These are phyloP conservation scores for Didymella pinodella DNA, from an alignment of 2,329 filamentous ascomycete genomes.

Conservation along the genomic window DNA sequence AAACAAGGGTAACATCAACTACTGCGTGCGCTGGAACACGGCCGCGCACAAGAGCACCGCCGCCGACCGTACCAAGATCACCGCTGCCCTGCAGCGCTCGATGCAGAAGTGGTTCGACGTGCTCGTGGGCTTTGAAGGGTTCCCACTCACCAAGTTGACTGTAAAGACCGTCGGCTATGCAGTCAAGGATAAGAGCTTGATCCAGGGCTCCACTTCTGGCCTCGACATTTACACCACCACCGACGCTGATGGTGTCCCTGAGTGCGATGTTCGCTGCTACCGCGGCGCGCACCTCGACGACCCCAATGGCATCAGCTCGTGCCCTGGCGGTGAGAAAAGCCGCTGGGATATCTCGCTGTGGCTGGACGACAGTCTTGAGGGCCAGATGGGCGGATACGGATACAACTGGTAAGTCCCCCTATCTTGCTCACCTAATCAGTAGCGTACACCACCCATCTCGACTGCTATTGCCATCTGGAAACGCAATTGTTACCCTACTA, in stretches of 20 bases:
- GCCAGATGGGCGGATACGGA: slow-evolving; percentile 50
- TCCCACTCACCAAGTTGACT: slow-evolving; percentile 52
- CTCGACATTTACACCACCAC: background rate
- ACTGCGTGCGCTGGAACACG: slow-evolving; percentile 58
- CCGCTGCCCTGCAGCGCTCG: slow-evolving; percentile 46
- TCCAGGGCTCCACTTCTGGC: background rate
- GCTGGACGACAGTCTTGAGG: slow-evolving; percentile 56
- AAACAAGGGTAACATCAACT: slow-evolving; percentile 48
- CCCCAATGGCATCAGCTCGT: background rate
- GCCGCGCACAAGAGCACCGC: slow-evolving; percentile 50
- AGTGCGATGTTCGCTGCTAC: background rate
- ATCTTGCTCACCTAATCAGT: too few relatives aligned
- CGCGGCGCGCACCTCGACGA: background rate
- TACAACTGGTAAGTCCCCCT: slow-evolving; percentile 44
- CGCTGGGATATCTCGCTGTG: slow-evolving; percentile 55
- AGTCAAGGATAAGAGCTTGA: slow-evolving; percentile 46
- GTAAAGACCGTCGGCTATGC: slow-evolving; percentile 57
- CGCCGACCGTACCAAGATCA: slow-evolving; percentile 51
- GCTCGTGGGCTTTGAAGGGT: slow-evolving; percentile 57
- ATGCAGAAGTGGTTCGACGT: slow-evolving; percentile 56
- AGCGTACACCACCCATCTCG: too few relatives aligned
- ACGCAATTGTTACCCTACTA: background rate
- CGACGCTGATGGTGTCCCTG: background rate
- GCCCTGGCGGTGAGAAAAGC: slow-evolving; percentile 46
- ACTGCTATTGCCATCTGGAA: background rate